Percentiles rank a stretch among this genome's conserved stretches.
These are phyloP conservation scores for Botrytis sinoallii DNA, from an alignment of 2,329 filamentous ascomycete species.

Conservation along the genomic window DNA sequence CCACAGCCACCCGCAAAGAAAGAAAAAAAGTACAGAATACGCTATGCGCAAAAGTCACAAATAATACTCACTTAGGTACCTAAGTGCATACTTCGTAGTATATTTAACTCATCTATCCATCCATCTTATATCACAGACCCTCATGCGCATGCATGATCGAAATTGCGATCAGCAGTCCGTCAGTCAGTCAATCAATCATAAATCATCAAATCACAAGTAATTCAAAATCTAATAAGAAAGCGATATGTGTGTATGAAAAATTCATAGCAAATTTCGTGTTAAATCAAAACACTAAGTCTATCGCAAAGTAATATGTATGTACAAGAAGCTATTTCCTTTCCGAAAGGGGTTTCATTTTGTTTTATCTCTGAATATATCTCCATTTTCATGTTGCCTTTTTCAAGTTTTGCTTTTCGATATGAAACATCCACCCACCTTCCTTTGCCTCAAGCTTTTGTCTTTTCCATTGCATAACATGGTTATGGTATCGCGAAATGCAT, in stretches of 20 bases:
- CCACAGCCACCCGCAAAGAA: not conserved
- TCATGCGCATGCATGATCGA: not conserved
- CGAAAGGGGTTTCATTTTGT: not conserved
- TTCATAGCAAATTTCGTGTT: not conserved
- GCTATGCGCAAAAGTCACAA: not conserved
- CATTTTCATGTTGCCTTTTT: not conserved
- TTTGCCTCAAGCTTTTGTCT: not conserved
- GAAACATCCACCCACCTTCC: not conserved
- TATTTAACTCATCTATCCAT: too few species aligned
- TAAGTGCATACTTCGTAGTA: too few species aligned
- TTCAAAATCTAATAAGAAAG: not conserved
- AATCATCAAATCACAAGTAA: not conserved
- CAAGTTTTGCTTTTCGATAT: not conserved
- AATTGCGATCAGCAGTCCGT: not conserved
- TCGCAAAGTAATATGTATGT: constrained; percentile 1
- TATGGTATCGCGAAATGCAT: not conserved
- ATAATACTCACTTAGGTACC: not conserved
- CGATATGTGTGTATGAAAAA: not conserved
- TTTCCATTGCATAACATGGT: not conserved
- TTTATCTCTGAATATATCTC: not conserved
- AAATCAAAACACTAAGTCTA: not conserved
- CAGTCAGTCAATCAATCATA: too few species aligned
- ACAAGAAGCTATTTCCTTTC: constrained; percentile 12
- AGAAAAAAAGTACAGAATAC: not conserved
- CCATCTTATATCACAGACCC: not conserved